A percentile compares a stretch with the other conserved stretches of the same genome.
Conservation (phyloP, 148 eudicot genomes). For the Polygonum aviculare region DNA sequence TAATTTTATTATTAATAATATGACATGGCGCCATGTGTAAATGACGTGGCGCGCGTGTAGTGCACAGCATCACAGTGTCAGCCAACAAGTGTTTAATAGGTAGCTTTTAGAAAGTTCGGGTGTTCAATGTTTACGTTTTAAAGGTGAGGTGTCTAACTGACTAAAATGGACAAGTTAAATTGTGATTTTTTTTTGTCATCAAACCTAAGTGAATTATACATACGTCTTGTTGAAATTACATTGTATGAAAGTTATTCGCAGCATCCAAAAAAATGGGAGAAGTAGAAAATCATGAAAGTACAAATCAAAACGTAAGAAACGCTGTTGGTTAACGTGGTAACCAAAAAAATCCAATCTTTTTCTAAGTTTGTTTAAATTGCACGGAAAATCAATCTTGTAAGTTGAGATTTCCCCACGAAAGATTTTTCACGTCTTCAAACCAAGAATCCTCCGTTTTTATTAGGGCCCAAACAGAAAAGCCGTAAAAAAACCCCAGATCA, state of each 20-base stretch:
- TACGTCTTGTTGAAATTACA: too few relatives aligned
- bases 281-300: background rate
- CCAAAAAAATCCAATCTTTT: background rate
- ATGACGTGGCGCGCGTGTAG: too few relatives aligned
- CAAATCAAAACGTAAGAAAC: background rate
- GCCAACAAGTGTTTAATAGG: too few relatives aligned
- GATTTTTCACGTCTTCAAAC: background rate
- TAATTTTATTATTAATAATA: too few relatives aligned
- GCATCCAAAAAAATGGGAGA: background rate
- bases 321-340: background rate
- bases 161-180: too few relatives aligned
- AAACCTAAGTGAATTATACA: too few relatives aligned
- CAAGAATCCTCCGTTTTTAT: background rate
- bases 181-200: too few relatives aligned
- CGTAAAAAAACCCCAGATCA: background rate
- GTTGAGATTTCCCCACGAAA: background rate
- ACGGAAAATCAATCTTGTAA: conserved; percentile 1
- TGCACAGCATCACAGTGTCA: too few relatives aligned
- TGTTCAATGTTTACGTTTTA: too few relatives aligned
- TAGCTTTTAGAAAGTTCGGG: too few relatives aligned
- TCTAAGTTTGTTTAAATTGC: background rate
- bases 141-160: too few relatives aligned
- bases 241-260: background rate
- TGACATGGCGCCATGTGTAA: too few relatives aligned
- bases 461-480: background rate